Conservation (phyloP, 495 filamentous ascomycete species). For the Cudoniella acicularis region DNA sequence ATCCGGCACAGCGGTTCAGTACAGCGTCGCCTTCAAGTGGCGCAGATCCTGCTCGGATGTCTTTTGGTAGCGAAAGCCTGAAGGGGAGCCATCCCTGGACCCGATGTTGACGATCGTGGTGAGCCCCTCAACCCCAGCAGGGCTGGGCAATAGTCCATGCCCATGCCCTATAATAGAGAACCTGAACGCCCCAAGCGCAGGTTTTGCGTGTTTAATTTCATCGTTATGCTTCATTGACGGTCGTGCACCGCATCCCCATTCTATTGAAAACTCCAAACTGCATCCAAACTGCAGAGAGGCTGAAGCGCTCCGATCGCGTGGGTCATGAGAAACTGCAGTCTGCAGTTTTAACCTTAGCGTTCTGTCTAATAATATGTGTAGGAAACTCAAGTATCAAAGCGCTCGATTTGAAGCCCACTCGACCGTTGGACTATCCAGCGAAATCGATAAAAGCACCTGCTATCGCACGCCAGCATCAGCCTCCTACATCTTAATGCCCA, state of each 20-base stretch:
- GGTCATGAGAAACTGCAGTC: neutral
- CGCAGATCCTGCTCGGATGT: neutral
- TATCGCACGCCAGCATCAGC: neutral
- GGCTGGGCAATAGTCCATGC: neutral
- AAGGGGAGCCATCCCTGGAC: neutral
- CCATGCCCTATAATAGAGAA: neutral
- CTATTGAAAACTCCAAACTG: neutral
- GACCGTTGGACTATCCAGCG: neutral
- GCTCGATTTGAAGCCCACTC: too few species aligned
- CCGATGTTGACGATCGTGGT: slow-evolving; percentile 2
- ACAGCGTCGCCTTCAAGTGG: neutral
- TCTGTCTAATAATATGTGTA: neutral
- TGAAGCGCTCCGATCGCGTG: neutral
- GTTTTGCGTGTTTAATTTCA: neutral
- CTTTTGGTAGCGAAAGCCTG: slow-evolving; percentile 5
- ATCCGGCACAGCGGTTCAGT: neutral
- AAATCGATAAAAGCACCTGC: neutral
- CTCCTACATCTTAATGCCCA: neutral
- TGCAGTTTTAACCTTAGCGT: neutral
- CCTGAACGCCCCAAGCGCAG: neutral
- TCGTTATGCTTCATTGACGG: neutral
- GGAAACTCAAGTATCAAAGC: too few species aligned
- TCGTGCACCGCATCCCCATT: neutral
- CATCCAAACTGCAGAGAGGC: neutral
- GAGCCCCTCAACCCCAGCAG: neutral